Conservation (phyloP, 73 alveolate genomes). For the Tetrahymena thermophila region DNA sequence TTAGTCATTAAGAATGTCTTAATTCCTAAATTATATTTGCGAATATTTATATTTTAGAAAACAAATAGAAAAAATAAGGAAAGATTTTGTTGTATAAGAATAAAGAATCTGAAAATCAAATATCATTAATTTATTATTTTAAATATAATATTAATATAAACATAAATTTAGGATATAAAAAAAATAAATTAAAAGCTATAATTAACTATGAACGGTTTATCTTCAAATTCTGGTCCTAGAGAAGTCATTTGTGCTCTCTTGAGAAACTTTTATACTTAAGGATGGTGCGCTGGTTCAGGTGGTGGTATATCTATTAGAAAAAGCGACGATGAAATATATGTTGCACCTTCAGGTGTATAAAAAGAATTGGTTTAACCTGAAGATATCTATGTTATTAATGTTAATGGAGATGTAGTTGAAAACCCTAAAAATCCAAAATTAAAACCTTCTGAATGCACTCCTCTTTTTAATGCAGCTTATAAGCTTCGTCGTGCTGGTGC, state of each 20-base stretch:
- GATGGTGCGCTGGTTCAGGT: not conserved
- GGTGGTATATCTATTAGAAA: not conserved
- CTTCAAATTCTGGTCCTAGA: not conserved
- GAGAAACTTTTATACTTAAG: not conserved
- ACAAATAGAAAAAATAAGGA: not conserved
- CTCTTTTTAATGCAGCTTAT: constrained; percentile 13
- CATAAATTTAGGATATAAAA: not conserved
- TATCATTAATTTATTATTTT: no score
- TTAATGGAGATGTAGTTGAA: not conserved
- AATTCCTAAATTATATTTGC: no score
- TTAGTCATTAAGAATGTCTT: not conserved
- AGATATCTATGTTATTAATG: not conserved
- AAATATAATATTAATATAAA: no score
- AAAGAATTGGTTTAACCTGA: not conserved
- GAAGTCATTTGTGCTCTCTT: not conserved
- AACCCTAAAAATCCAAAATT: not conserved
- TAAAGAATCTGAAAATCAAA: not conserved
- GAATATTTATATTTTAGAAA: not conserved
- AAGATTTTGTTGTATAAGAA: not conserved
- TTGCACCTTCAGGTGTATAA: not conserved
- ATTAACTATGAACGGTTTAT: not conserved
- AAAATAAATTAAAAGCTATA: not conserved
- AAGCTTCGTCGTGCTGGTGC: constrained; percentile 11
- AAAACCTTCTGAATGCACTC: constrained; percentile 12
- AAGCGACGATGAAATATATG: not conserved